A percentile compares a stretch with the other conserved stretches of the same genome.
Evolutionary conservation across 2,329 filamentous ascomycete genomes (phyloP).

Genomic region (Penicillium sp.): DNA sequence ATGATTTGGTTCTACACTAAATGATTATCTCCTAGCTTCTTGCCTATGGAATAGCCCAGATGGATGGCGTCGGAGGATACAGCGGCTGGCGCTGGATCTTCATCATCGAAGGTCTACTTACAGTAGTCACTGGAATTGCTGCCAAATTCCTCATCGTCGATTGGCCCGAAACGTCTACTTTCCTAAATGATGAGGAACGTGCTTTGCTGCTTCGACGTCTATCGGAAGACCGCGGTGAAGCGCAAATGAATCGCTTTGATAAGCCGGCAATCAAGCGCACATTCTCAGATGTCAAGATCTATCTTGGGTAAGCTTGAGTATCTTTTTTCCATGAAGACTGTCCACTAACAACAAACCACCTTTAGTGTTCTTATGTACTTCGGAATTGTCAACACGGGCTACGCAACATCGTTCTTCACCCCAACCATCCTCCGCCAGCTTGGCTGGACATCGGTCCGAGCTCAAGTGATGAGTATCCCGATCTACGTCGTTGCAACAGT

Average conservation of each 20-base stretch:
- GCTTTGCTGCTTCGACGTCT: slow-evolving; percentile 44
- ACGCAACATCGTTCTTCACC: slow-evolving; percentile 45
- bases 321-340: slow-evolving; percentile 2
- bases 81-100: slow-evolving; percentile 50
- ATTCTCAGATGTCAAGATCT: slow-evolving; percentile 42
- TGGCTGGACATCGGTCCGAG: slow-evolving; percentile 53
- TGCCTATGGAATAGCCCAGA: slow-evolving; percentile 43
- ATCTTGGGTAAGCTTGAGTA: slow-evolving; percentile 35
- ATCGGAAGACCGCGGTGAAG: slow-evolving; percentile 43
- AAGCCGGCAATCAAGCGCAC: slow-evolving; percentile 49
- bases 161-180: slow-evolving; percentile 47
- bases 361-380: slow-evolving; percentile 58
- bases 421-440: slow-evolving; percentile 49
- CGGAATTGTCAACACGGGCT: slow-evolving; percentile 55
- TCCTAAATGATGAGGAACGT: slow-evolving; percentile 48
- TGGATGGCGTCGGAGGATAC: slow-evolving; percentile 43
- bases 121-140: slow-evolving; percentile 46
- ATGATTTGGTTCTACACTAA: not conserved
- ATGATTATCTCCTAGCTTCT: slow-evolving; percentile 28
- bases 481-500: slow-evolving; percentile 65
- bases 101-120: slow-evolving; percentile 50
- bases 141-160: slow-evolving; percentile 52
- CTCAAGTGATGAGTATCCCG: slow-evolving; percentile 52
- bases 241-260: slow-evolving; percentile 54
- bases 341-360: slow-evolving; percentile 6